These are phyloP conservation scores for Cymodocea nodosa DNA, from an alignment of 116 monocot species.

Conservation along the genomic window DNA sequence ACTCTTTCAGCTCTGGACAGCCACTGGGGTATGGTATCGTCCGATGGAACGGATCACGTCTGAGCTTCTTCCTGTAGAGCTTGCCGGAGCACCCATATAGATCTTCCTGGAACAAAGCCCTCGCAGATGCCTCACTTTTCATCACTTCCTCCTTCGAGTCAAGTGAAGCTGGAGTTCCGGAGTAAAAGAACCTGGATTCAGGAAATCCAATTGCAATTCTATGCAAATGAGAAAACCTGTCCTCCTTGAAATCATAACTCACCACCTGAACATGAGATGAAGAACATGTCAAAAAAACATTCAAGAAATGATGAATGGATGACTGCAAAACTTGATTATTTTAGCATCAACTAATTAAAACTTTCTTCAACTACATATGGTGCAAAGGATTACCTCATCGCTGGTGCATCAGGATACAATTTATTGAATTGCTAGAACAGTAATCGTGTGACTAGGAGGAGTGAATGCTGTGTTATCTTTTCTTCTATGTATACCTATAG, in stretches of 20 bases:
- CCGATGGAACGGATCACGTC: slow-evolving; percentile 87
- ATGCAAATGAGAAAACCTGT: slow-evolving; percentile 71
- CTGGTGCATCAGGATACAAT: too few relatives aligned
- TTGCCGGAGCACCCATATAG: slow-evolving; percentile 72
- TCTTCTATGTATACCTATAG: too few relatives aligned
- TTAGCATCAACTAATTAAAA: too few relatives aligned
- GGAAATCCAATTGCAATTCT: slow-evolving; percentile 73
- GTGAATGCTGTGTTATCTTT: too few relatives aligned
- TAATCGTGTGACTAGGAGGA: too few relatives aligned
- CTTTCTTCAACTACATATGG: too few relatives aligned
- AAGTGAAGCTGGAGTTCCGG: slow-evolving; percentile 56
- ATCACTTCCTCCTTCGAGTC: slow-evolving; percentile 48
- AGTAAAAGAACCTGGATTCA: slow-evolving; percentile 55
- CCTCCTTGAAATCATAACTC: slow-evolving; percentile 92
- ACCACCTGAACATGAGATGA: slow-evolving; percentile 44
- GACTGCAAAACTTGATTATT: too few relatives aligned
- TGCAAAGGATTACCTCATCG: too few relatives aligned
- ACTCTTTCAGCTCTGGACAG: slow-evolving; percentile 67
- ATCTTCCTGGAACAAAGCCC: slow-evolving; percentile 65
- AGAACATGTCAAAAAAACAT: too few relatives aligned
- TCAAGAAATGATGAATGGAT: too few relatives aligned
- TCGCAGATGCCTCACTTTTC: slow-evolving; percentile 61
- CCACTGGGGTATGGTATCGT: slow-evolving; percentile 70
- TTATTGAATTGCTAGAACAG: too few relatives aligned
- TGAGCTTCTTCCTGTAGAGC: slow-evolving; percentile 54